These are phyloP conservation scores for Gastrodia elata DNA, from an alignment of 106 monocot species.

Conservation along the genomic window DNA sequence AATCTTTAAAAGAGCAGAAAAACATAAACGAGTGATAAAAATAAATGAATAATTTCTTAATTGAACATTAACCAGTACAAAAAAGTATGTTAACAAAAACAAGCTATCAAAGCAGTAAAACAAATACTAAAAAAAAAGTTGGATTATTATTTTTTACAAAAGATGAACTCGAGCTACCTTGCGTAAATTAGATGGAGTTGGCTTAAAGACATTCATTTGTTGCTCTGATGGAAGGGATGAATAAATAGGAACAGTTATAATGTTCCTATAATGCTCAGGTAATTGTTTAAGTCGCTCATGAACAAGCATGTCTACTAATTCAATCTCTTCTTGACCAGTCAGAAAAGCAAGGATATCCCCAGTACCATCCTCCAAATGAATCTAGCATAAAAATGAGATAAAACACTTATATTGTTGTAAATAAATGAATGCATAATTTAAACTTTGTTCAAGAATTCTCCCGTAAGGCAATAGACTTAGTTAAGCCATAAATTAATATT, in stretches of 20 bases:
- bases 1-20: neutral
- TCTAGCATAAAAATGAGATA: conserved; percentile 21
- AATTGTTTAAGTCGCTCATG: conserved; percentile 50
- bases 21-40: neutral
- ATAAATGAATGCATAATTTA: too few species aligned
- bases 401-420: neutral
- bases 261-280: conserved; percentile 43
- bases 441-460: too few species aligned
- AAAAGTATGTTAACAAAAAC: neutral
- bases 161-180: conserved; percentile 34
- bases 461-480: neutral
- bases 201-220: conserved; percentile 90
- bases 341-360: conserved; percentile 96
- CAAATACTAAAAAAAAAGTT: neutral
- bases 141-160: neutral
- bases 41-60: neutral
- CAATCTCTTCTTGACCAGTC: conserved; percentile 98
- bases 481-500: neutral
- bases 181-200: conserved; percentile 57
- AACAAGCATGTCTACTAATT: conserved; percentile 81
- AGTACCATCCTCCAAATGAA: conserved; percentile 68
- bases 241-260: conserved; percentile 69
- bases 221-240: conserved; percentile 91
- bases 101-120: neutral
- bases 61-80: neutral